Conservation (phyloP, 2,329 filamentous ascomycete species). For the Macrophomina phaseolina region DNA sequence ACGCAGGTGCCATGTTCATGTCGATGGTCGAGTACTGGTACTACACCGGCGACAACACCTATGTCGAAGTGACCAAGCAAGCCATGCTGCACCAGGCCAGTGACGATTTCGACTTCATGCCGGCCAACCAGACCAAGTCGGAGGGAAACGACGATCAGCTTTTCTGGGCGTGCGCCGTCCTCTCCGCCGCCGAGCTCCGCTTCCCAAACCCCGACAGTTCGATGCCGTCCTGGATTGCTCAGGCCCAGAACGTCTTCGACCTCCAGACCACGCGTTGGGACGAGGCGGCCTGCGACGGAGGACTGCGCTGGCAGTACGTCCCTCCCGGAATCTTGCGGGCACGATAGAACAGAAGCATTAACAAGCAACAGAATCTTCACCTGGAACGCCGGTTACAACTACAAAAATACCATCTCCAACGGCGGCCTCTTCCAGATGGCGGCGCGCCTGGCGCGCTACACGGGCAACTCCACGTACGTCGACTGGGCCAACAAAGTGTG, state of each 20-base stretch:
- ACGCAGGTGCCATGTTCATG: conserved; percentile 70
- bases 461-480: conserved; percentile 43
- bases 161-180: conserved; percentile 63
- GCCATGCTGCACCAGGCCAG: conserved; percentile 41
- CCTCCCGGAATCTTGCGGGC: neutral
- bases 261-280: conserved; percentile 42
- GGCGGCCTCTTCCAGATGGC: conserved; percentile 46
- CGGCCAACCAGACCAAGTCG: conserved; percentile 43
- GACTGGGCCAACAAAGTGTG: conserved; percentile 43
- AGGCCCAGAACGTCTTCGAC: conserved; percentile 50
- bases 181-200: conserved; percentile 61
- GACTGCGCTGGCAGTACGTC: conserved; percentile 42
- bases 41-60: conserved; percentile 75
- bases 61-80: conserved; percentile 70
- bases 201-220: conserved; percentile 49
- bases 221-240: conserved; percentile 50
- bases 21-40: conserved; percentile 81
- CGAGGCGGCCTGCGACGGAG: conserved; percentile 38
- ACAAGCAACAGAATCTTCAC: conserved; percentile 69
- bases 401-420: conserved; percentile 47
- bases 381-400: conserved; percentile 43
- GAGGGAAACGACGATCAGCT: conserved; percentile 61
- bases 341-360: conserved; percentile 64
- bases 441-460: conserved; percentile 44
- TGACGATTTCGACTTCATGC: conserved; percentile 35